Evolutionary conservation across 257 asterid species (phyloP).

Genomic region (Forsythia viridissima): DNA sequence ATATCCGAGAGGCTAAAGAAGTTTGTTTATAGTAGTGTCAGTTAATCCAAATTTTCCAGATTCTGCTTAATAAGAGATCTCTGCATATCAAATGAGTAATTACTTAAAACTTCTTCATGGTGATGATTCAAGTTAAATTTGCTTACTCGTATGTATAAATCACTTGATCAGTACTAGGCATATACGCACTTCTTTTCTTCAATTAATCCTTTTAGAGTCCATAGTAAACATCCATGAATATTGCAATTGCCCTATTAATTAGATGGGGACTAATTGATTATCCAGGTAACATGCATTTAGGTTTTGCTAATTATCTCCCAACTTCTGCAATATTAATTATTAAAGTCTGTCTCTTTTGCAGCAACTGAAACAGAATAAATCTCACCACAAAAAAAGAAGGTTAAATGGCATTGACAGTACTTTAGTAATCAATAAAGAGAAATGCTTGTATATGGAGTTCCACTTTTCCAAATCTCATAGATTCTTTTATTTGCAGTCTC

Average conservation of each 20-base stretch:
- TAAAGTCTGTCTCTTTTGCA: background rate
- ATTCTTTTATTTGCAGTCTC: background rate
- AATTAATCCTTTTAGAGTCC: no score
- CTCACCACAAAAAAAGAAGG: background rate
- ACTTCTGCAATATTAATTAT: background rate
- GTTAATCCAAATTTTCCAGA: background rate
- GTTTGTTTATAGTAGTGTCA: slow-evolving; percentile 29
- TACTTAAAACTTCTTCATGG: background rate
- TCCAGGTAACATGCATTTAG: background rate
- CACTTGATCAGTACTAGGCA: no score
- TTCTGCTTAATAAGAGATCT: background rate
- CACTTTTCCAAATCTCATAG: background rate
- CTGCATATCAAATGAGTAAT: background rate
- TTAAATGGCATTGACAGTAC: background rate
- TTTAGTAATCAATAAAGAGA: background rate
- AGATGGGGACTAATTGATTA: slow-evolving; percentile 5
- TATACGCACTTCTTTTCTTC: no score
- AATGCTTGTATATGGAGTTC: background rate
- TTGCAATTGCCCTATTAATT: no score
- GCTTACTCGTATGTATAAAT: no score
- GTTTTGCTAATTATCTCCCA: background rate
- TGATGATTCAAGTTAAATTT: no score
- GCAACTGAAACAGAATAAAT: background rate
- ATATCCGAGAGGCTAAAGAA: slow-evolving; percentile 48
- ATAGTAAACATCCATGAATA: no score